These are phyloP conservation scores for Tetrahymena elliotti DNA, from an alignment of 73 alveolate species.

Conservation along the genomic window DNA sequence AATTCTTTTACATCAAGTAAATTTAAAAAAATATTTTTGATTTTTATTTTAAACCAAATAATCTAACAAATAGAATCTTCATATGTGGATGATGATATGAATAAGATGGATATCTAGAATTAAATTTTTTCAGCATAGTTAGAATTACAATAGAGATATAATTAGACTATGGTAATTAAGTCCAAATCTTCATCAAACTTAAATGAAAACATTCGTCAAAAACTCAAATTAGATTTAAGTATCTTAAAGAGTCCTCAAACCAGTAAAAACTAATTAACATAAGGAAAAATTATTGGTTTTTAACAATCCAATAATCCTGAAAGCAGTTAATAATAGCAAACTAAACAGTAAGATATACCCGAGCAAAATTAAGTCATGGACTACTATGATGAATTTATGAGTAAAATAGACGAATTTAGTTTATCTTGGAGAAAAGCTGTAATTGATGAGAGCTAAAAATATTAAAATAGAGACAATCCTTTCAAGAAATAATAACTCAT, in stretches of 20 bases:
- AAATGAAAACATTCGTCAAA: background rate
- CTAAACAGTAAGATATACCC: background rate
- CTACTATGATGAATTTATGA: background rate
- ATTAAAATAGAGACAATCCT: background rate
- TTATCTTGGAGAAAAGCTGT: background rate
- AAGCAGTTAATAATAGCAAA: background rate
- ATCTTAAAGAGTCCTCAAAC: background rate
- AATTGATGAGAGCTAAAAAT: background rate
- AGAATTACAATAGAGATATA: background rate
- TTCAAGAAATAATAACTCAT: background rate
- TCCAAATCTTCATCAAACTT: background rate
- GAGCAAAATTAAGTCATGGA: background rate
- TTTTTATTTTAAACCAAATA: no score
- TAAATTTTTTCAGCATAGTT: background rate
- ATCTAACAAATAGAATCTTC: background rate
- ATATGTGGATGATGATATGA: background rate
- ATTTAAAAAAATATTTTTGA: background rate
- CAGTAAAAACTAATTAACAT: background rate
- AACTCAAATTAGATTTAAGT: background rate
- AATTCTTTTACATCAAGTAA: background rate
- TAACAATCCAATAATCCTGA: background rate
- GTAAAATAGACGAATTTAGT: background rate
- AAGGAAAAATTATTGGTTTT: background rate
- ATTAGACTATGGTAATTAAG: background rate
- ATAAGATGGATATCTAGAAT: background rate